Conservation (phyloP, 129 eudicot genomes). For the Pulicaria dysenterica region DNA sequence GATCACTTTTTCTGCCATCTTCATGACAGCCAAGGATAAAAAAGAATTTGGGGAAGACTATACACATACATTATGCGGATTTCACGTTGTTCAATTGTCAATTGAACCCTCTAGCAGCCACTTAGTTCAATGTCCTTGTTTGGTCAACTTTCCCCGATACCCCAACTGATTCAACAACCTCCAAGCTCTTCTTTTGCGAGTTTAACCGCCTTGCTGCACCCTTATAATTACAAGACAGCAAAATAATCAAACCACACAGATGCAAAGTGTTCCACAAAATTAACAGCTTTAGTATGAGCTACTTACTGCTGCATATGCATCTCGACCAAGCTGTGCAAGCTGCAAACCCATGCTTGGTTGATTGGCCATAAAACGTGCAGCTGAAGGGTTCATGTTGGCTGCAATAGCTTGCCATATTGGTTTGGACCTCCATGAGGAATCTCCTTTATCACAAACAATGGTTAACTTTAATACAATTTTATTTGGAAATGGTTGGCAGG, state of each 20-base stretch:
- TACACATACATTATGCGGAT: no score
- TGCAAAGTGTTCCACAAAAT: not conserved
- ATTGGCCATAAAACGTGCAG: slow-evolving; percentile 71
- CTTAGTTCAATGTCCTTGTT: slow-evolving; percentile 53
- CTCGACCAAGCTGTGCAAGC: slow-evolving; percentile 98
- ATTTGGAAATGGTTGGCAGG: not conserved
- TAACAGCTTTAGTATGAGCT: slow-evolving; percentile 9
- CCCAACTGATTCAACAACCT: slow-evolving; percentile 92
- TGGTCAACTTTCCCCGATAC: slow-evolving; percentile 66
- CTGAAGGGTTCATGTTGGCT: slow-evolving; percentile 66
- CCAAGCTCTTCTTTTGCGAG: slow-evolving; percentile 73
- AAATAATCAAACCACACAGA: slow-evolving; percentile 13
- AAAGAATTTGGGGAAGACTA: no score
- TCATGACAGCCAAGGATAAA: no score
- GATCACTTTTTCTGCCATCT: no score
- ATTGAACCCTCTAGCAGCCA: no score
- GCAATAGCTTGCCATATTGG: slow-evolving; percentile 91
- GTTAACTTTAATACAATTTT: not conserved
- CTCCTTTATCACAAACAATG: not conserved
- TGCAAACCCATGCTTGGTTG: slow-evolving; percentile 81
- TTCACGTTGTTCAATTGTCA: no score
- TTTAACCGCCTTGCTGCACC: slow-evolving; percentile 93
- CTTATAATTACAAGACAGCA: slow-evolving; percentile 37
- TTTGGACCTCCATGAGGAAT: slow-evolving; percentile 51
- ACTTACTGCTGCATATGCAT: slow-evolving; percentile 99